These are phyloP conservation scores for Epithemia pelagica DNA, from an alignment of 108 stramenopile genomes.

Conservation along the genomic window DNA sequence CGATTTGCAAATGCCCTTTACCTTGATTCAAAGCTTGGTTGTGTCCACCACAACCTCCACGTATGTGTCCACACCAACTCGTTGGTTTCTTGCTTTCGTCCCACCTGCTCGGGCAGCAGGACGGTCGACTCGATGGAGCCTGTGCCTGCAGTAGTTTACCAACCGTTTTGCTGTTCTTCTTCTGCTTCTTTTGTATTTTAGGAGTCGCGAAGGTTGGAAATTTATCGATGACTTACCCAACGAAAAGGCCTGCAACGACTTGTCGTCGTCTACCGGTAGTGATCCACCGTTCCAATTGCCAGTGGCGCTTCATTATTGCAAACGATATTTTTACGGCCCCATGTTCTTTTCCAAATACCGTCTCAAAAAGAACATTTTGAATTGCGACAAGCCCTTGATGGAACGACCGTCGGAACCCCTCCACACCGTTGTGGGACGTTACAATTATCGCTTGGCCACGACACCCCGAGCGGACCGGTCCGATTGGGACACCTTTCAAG, in stretches of 20 bases:
- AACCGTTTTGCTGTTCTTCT: too few relatives aligned
- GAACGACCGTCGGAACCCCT: constrained; percentile 32
- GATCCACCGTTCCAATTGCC: constrained; percentile 7
- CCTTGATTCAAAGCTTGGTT: constrained; percentile 49
- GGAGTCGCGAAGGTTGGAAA: constrained; percentile 10
- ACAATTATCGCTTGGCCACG: background rate
- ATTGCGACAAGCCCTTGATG: constrained; percentile 44
- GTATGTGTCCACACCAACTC: too few relatives aligned
- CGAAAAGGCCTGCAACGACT: background rate
- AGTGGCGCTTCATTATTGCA: constrained; percentile 45
- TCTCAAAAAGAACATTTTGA: constrained; percentile 42
- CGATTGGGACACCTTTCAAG: background rate
- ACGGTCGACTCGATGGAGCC: too few relatives aligned
- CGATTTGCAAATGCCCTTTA: constrained; percentile 56
- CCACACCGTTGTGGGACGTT: background rate
- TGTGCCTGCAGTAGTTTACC: too few relatives aligned
- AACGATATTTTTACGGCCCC: constrained; percentile 36
- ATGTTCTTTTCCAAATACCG: constrained; percentile 43
- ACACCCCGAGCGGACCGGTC: background rate
- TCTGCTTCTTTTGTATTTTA: too few relatives aligned
- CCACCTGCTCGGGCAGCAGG: too few relatives aligned
- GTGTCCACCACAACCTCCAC: constrained; percentile 25
- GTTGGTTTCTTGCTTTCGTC: too few relatives aligned
- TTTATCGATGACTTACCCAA: constrained; percentile 7
- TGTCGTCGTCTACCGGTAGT: background rate